A percentile compares a stretch with the other conserved stretches of the same genome.
These are phyloP conservation scores for Porcisia deanei DNA, from an alignment of 208 protist genomes.

Conservation along the genomic window DNA sequence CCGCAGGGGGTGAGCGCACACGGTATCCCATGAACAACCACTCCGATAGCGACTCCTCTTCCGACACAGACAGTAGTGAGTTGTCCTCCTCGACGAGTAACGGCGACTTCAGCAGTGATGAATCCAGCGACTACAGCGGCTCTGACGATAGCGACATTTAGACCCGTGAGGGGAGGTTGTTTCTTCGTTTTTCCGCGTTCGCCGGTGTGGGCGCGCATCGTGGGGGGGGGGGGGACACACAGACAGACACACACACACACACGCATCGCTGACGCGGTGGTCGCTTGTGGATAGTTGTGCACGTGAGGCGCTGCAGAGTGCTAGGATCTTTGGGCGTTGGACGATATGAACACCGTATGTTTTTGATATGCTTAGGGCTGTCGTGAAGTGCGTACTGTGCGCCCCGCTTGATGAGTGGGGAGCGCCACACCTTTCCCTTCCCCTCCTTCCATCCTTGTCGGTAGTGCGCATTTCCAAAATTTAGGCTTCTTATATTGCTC, in stretches of 20 bases:
- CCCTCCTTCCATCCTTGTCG: neutral
- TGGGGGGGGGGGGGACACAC: too few species aligned
- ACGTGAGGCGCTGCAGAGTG: neutral
- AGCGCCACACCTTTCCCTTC: neutral
- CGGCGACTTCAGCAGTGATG: constrained; percentile 52
- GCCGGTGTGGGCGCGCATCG: neutral
- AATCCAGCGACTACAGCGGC: constrained; percentile 40
- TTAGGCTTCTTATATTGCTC: neutral
- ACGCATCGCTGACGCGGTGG: neutral
- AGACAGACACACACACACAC: too few species aligned
- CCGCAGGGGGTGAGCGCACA: constrained; percentile 17
- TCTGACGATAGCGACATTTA: constrained; percentile 68
- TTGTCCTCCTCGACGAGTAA: constrained; percentile 37
- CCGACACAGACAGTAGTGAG: constrained; percentile 34
- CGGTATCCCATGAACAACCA: constrained; percentile 11
- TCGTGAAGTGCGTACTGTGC: neutral
- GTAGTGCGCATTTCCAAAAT: neutral
- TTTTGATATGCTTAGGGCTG: neutral
- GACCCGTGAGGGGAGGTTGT: neutral
- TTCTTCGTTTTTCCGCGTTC: neutral
- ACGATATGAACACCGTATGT: neutral
- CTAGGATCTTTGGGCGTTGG: neutral
- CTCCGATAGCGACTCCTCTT: constrained; percentile 29
- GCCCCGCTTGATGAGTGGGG: neutral
- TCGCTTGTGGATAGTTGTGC: neutral